Evolutionary conservation across 2,329 filamentous ascomycete species (phyloP).

Genomic region (Alternaria angustiovoidea): DNA sequence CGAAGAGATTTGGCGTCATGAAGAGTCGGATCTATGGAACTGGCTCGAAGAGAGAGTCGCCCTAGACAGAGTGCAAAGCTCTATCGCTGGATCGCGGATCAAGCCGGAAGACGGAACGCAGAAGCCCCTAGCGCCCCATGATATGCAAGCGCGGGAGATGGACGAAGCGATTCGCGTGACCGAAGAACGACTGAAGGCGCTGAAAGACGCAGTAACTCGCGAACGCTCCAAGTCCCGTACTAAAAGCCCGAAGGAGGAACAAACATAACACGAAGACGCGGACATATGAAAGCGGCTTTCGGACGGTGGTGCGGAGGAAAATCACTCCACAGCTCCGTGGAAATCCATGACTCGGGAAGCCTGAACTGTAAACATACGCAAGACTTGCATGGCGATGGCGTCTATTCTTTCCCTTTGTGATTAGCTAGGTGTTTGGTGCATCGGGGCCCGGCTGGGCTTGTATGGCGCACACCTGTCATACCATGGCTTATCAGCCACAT

Average conservation of each 20-base stretch:
- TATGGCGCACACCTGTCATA: slow-evolving; percentile 2
- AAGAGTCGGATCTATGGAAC: slow-evolving; percentile 90
- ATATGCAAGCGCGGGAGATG: slow-evolving; percentile 77
- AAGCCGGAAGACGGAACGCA: slow-evolving; percentile 55
- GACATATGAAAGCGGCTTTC: neutral
- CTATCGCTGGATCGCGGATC: slow-evolving; percentile 34
- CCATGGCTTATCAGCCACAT: slow-evolving; percentile 1
- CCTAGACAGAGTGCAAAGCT: slow-evolving; percentile 62
- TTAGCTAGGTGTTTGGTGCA: slow-evolving; percentile 4
- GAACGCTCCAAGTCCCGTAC: slow-evolving; percentile 32
- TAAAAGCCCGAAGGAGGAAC: slow-evolving; percentile 32
- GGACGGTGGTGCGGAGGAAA: neutral
- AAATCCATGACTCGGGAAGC: neutral
- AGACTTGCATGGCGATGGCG: slow-evolving; percentile 19
- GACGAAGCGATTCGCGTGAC: slow-evolving; percentile 84
- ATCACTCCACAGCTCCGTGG: neutral
- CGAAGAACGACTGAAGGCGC: slow-evolving; percentile 79
- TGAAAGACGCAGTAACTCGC: slow-evolving; percentile 72
- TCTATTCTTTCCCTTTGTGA: slow-evolving; percentile 8
- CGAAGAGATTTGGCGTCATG: slow-evolving; percentile 88
- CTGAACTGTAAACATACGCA: slow-evolving; percentile 12
- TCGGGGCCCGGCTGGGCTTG: neutral
- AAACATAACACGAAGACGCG: slow-evolving; percentile 12
- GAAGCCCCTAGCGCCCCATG: slow-evolving; percentile 57
- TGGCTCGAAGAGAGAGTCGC: slow-evolving; percentile 91